These are phyloP conservation scores for Quercus engelmannii DNA, from an alignment of 306 rosid genomes.

Conservation along the genomic window DNA sequence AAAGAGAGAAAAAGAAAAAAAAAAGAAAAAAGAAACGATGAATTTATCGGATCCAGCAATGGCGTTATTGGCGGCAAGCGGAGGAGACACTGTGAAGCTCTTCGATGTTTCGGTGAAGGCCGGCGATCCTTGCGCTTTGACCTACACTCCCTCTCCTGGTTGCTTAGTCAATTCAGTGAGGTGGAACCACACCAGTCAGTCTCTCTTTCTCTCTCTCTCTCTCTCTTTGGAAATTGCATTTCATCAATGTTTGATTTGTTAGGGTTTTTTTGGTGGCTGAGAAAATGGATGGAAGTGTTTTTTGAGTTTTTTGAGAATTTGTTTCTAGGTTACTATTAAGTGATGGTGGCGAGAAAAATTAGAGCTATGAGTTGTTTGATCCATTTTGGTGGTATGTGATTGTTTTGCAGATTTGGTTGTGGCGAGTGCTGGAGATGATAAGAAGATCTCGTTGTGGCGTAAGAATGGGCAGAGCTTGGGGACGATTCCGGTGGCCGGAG, in stretches of 20 bases:
- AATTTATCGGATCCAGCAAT: conserved; percentile 62
- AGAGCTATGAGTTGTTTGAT: not conserved
- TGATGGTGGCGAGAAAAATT: not conserved
- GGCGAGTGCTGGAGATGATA: conserved; percentile 98
- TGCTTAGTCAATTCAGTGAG: conserved; percentile 80
- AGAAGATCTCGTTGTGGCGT: conserved; percentile 85
- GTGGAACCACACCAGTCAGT: conserved; percentile 98
- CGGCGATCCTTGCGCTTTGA: conserved; percentile 84
- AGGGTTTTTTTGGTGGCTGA: not conserved
- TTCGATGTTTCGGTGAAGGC: conserved; percentile 82
- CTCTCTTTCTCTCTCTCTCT: not conserved
- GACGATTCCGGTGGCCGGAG: conserved; percentile 81
- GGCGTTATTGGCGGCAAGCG: conserved; percentile 81
- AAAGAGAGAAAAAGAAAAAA: not conserved
- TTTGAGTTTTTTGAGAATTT: not conserved
- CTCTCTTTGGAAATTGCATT: not conserved
- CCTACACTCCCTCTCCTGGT: conserved; percentile 82
- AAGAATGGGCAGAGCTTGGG: conserved; percentile 96
- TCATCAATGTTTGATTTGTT: not conserved
- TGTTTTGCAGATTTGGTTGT: conserved; percentile 72
- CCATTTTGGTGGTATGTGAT: conserved; percentile 22
- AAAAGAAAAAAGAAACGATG: conserved; percentile 7
- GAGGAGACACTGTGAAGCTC: conserved; percentile 90
- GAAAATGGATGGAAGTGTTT: not conserved
- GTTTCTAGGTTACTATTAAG: not conserved